phyloP scores from a whole-genome alignment of 176 grass and related monocot genomes.

The Pontederia paniculata region DNA sequence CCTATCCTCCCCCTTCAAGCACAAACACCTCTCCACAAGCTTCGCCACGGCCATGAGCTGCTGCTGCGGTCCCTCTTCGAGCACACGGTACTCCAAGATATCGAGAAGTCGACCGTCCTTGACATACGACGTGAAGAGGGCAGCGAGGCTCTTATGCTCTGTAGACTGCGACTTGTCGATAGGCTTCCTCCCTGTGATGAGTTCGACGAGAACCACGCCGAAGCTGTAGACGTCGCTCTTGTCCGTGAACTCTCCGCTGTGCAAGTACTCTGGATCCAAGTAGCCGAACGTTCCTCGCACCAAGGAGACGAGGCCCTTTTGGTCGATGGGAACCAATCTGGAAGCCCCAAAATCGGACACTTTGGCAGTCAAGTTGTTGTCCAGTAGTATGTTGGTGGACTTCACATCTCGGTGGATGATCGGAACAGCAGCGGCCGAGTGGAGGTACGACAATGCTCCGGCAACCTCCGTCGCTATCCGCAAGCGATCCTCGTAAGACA shows the following conservation, averaged over 20 bases:
- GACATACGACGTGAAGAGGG: no score
- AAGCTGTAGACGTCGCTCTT: constrained; percentile 50
- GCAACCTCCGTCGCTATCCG: constrained; percentile 40
- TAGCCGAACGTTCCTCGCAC: constrained; percentile 42
- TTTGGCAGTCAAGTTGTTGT: constrained; percentile 33
- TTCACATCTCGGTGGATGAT: constrained; percentile 44
- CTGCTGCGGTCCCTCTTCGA: no score
- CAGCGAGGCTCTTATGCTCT: no score
- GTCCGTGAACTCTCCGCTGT: constrained; percentile 26
- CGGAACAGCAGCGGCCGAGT: constrained; percentile 23
- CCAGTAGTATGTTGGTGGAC: constrained; percentile 43
- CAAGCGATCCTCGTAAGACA: constrained; percentile 28
- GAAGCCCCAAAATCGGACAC: constrained; percentile 56
- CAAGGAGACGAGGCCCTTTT: constrained; percentile 22
- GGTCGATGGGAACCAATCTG: constrained; percentile 29
- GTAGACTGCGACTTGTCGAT: no score
- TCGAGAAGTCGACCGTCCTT: no score
- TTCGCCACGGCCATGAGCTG: no score
- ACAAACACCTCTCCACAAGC: no score
- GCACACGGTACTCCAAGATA: no score
- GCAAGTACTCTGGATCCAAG: constrained; percentile 44
- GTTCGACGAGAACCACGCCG: constrained; percentile 35
- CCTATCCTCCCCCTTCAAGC: no score
- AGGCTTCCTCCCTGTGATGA: constrained; percentile 36
- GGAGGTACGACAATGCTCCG: constrained; percentile 35